A percentile compares a stretch with the other conserved stretches of the same genome.
Evolutionary conservation across 768 basidiomycete species (phyloP).

Genomic region (Tylopilus balloui): DNA sequence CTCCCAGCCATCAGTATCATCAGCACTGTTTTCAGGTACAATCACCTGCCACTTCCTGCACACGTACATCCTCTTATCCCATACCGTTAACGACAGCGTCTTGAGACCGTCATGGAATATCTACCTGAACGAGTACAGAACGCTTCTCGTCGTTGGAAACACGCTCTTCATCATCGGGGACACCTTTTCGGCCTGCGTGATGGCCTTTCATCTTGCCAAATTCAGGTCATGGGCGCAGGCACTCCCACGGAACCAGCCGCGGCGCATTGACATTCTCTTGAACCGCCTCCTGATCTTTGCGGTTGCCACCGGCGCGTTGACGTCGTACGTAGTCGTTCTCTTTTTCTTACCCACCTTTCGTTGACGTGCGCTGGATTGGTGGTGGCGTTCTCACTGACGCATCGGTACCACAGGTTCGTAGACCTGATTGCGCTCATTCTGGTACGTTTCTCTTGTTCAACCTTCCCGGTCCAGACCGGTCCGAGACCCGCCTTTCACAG

Average conservation of each 20-base stretch:
- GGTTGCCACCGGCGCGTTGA: conserved; percentile 26
- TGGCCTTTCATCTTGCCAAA: conserved; percentile 22
- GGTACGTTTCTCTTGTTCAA: conserved; percentile 7
- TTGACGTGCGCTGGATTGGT: neutral
- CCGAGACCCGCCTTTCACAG: neutral
- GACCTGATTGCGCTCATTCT: conserved; percentile 25
- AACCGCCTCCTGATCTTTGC: conserved; percentile 22
- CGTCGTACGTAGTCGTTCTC: conserved; percentile 13
- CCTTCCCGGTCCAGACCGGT: neutral
- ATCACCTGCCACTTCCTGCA: neutral
- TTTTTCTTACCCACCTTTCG: neutral
- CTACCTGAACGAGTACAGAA: conserved; percentile 2
- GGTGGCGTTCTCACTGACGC: neutral
- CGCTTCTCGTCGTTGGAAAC: conserved; percentile 19
- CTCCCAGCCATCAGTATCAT: conserved; percentile 15
- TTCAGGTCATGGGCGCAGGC: conserved; percentile 10
- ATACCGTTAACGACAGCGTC: conserved; percentile 6
- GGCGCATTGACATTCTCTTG: conserved; percentile 21
- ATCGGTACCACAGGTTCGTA: conserved; percentile 11
- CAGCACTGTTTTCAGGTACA: conserved; percentile 17
- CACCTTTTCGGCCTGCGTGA: conserved; percentile 15
- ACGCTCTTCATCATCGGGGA: conserved; percentile 25
- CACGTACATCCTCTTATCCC: neutral
- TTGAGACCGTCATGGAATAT: conserved; percentile 5
- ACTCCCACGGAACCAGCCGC: neutral